Evolutionary conservation across 1,139 yeast genomes (phyloP), one percentile per base, ranked within the genome.

Genomic region (Pneumocystis canis): DNA sequence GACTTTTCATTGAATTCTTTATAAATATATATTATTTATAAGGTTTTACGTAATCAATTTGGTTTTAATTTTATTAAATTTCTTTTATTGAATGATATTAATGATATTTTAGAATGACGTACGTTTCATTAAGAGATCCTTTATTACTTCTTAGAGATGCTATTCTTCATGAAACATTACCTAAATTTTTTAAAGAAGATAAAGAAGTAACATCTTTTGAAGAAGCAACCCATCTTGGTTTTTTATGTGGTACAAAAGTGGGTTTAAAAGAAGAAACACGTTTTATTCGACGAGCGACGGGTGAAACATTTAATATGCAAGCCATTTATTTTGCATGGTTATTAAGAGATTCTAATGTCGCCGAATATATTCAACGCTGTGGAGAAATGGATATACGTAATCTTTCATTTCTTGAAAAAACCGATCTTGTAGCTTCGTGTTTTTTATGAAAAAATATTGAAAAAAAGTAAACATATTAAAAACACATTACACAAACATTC

Each of bases 301-400:
- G 63, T 1, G 66, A 66, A n/a, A 63, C 68, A 3, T 78, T 84
- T 61, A 76, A 79, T n/a, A 75, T 87, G 64, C 77, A 82, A 67
- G 82, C 86, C 0, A 84, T 88, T 3, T 80, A 84, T 53, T 89
- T 89, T 71, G 87, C 95, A 68, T 92, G 96, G 94, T 67, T 84
- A 39, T 82, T 83, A 67, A 84, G 82, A 65, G 89, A 87, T 65
- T 78, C 86, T 47, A 82, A 85, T 57, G 86, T 89, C 62, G 85
- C 96, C 14, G 96, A 89, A 65, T 90, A 92, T 71, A 81, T 89
- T 67, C 80, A 84, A 31, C 84, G 81, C 62, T 87, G 96, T 69
- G 84, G 83, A 67, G 81, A 80, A 63, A 76, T 80, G 61, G 80
- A 82, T 3, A 79, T 90, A 56, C 78, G 82, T 3, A 88, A 88